Base-by-base conservation (phyloP, 176 grass and related monocot genomes). In the Cenchrus purpureus region DNA sequence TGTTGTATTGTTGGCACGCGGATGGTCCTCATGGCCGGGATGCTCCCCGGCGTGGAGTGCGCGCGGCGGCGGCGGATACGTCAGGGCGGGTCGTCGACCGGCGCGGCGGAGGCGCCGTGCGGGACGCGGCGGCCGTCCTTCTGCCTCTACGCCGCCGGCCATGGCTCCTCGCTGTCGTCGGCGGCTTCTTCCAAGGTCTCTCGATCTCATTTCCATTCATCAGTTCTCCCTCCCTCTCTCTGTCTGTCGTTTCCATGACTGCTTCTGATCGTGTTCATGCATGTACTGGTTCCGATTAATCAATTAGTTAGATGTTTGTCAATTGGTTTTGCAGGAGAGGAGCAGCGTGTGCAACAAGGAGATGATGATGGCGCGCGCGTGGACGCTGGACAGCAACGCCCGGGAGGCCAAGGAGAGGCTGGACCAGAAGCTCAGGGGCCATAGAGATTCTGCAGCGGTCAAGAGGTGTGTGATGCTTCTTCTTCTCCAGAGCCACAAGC, bases 381-480 rank as follows among this genome's bases (percentile, higher is more conserved):
- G 88, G 82, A 65, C 28, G 72, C 87, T 98, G 40, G 96, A 85
- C 8, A 79, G 84, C 83, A 89, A 79, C 65, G 93, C 87, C 68
- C 62, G 87, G 77, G 91, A 95, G 88, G 96, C 96, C 16, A 98
- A 89, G 88, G 93, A 94, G 87, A 83, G 96, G 89, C 42, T 98
- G 81, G 93, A 98, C 72, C 91, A 91, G 45, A 98, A 93, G 71
- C 86, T 98, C 29, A 73, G 81, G 78, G 86, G 45, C 49, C 87
- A 78, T 53, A 87, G 89, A 53, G 82, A 78, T 51, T 56, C 80
- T 14, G 73, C 77, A 14, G 68, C 79, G 8, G 72, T 87, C 81
- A 89, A 91, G 60, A 93, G 94, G 94, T 97, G 51, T 32, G 66
- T 34, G 37, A 4, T 50, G 71, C 31, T 32, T 32, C 73, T 15